Evolutionary conservation across 768 basidiomycete genomes (phyloP), one percentile per base, ranked within the genome.

Genomic region (Sarcomyxa edulis): DNA sequence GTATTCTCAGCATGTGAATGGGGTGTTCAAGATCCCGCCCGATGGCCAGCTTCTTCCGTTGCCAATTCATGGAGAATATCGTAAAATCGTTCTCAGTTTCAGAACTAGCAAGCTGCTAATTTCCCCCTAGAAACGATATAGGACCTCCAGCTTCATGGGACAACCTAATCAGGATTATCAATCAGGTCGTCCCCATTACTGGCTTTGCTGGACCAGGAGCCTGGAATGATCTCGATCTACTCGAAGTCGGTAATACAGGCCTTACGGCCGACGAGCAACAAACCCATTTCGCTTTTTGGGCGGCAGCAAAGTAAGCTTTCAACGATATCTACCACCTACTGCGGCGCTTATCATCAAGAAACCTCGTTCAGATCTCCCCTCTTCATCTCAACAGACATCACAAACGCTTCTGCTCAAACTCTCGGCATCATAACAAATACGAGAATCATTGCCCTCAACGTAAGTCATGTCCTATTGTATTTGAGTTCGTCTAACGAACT

Each of bases 251-350:
- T 5, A 74, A 75, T 41, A 32, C 49, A 4, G 69, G 67, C 3
- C 39, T 75, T 23, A 69, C 69, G 1, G 42, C 45, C 9, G 57
- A 52, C 2, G 69, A 73, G 32, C 48, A 54, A 37, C 61, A 69
- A 36, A 65, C 62, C 5, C 66, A 77, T 42, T 74, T 76, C 31
- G 65, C 67, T 2, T 69, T 76, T 34, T 77, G 74, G 73, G 71
- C 72, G 3, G 68, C 73, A 12, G 62, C 61, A 7, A 76, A 76
- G 64, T 67, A 28, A 20, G 51, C 6, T 14, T 10, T 47, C 23
- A 5, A 28, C 7, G 6, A 21, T 30, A 22, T 16, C 10, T 31
- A 2, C 11, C 23, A 12, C 14, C 15, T 25, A 25, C n/a, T n/a
- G n/a, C n/a, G n/a, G n/a, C n/a, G 20, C 36, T 12, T 18, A 32